Base-by-base conservation (phyloP, 1,284 basidiomycete species). In the Phylloboletellus chloephorus region DNA sequence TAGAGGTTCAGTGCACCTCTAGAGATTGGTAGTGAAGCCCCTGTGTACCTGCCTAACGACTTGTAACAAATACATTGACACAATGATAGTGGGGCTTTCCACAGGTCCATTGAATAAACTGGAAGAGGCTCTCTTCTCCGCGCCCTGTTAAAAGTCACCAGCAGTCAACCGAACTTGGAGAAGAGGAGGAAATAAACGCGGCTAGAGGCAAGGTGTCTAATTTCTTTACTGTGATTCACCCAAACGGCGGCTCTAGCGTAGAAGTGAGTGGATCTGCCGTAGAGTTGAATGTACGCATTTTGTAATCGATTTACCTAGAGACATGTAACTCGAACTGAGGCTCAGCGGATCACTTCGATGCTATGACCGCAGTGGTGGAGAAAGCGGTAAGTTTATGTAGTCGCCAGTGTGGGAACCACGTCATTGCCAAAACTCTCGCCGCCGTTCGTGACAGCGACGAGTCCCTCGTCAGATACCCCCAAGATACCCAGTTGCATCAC, bases 161-260 rank as follows among this genome's bases (percentile, higher is more conserved):
- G 9, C 8, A 41, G 56, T 24, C 41, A 52, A 33, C 45, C 54
- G n/a, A 23, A 54, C 31, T 17, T 56, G 41, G 31, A 36, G 11
- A 16, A 9, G 1, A 40, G 2, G 44, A 49, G 12, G 56, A 52
- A 16, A 39, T 44, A 8, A 35, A 24, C 7, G 21, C n/a, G 2
- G 19, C 41, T 6, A 44, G 32, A 3, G 42, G 54, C 8, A 45
- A 21, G 25, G 15, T 53, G 12, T 54, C 33, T n/a, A n/a, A n/a
- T n/a, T n/a, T n/a, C n/a, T n/a, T 1, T 52, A 60, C 16, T 60
- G 64, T 0, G 56, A 60, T 4, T 61, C 64, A 9, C 39, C 50
- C 9, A 57, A 58, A 58, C 10, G 71, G 73, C 19, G 66, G 67
- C 0, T 65, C 72, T 2, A 68, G 58, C 37, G 61, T 74, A 13